Conservation (phyloP, 495 filamentous ascomycete species). For the Cercophora newfieldiana region DNA sequence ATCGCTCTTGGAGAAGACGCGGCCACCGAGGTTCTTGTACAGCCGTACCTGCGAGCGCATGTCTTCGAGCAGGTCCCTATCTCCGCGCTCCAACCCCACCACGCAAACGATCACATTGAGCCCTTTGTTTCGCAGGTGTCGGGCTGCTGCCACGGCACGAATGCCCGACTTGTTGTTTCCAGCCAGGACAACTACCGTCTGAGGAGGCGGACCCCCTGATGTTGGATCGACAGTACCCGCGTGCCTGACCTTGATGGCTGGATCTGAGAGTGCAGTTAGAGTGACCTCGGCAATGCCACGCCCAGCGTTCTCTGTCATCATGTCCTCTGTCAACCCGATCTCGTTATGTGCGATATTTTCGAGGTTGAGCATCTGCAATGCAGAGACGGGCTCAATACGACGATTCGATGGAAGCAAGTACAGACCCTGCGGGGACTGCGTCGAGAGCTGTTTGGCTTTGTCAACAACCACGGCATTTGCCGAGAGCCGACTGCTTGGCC, state of each 20-base stretch:
- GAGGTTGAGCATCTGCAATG: constrained; percentile 83
- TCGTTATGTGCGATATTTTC: constrained; percentile 85
- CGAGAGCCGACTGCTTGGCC: constrained; percentile 37
- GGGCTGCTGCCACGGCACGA: constrained; percentile 78
- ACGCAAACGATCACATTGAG: constrained; percentile 77
- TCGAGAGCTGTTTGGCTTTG: constrained; percentile 35
- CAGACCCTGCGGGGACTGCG: constrained; percentile 36
- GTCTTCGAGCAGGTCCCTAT: constrained; percentile 63
- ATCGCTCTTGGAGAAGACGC: constrained; percentile 57
- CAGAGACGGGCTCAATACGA: constrained; percentile 76
- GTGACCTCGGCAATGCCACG: constrained; percentile 84
- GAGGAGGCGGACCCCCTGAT: constrained; percentile 35
- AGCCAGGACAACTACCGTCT: constrained; percentile 76
- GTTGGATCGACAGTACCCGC: constrained; percentile 37
- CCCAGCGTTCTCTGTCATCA: constrained; percentile 89
- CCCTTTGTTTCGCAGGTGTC: constrained; percentile 81
- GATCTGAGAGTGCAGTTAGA: constrained; percentile 59
- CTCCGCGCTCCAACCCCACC: constrained; percentile 74
- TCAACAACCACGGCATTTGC: constrained; percentile 28
- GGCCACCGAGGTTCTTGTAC: constrained; percentile 74
- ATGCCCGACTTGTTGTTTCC: constrained; percentile 87
- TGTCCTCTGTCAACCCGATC: constrained; percentile 80
- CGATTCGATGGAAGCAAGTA: constrained; percentile 63
- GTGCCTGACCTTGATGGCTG: constrained; percentile 52
- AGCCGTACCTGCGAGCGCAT: constrained; percentile 73